phyloP scores from a whole-genome alignment of 2,329 filamentous ascomycete genomes.

The Aspergillus sp. region DNA sequence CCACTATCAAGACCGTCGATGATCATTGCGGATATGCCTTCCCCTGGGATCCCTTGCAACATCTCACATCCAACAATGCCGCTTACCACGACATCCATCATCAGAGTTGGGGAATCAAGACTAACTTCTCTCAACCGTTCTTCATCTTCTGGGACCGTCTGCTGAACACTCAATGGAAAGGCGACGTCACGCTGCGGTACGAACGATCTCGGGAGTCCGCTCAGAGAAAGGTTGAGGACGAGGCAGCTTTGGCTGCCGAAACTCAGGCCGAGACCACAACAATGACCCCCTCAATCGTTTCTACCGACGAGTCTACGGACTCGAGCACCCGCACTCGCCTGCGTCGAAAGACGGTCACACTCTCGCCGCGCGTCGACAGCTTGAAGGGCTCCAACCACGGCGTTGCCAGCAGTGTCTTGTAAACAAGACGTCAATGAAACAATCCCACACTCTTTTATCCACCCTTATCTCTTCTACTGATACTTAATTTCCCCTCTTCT shows the following conservation, averaged over 20 bases:
- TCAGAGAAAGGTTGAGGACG: conserved; percentile 56
- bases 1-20: conserved; percentile 93
- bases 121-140: conserved; percentile 50
- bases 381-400: conserved; percentile 38
- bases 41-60: conserved; percentile 91
- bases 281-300: conserved; percentile 22
- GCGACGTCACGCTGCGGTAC: conserved; percentile 61
- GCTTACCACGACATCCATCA: conserved; percentile 98
- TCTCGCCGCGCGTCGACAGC: conserved; percentile 32
- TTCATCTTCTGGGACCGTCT: conserved; percentile 93
- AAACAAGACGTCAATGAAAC: conserved; percentile 20
- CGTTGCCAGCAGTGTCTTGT: conserved; percentile 42
- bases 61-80: conserved; percentile 90
- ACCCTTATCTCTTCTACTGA: conserved; percentile 5
- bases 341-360: conserved; percentile 35
- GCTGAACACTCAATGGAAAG: conserved; percentile 79
- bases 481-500: conserved; percentile 2
- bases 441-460: neutral
- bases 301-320: conserved; percentile 24
- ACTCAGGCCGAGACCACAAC: conserved; percentile 27
- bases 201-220: conserved; percentile 56
- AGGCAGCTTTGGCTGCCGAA: conserved; percentile 23
- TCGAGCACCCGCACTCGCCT: conserved; percentile 30
- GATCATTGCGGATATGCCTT: conserved; percentile 97
- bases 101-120: conserved; percentile 97